phyloP scores from a whole-genome alignment of 495 filamentous ascomycete species.

The Penicillium canariense region DNA sequence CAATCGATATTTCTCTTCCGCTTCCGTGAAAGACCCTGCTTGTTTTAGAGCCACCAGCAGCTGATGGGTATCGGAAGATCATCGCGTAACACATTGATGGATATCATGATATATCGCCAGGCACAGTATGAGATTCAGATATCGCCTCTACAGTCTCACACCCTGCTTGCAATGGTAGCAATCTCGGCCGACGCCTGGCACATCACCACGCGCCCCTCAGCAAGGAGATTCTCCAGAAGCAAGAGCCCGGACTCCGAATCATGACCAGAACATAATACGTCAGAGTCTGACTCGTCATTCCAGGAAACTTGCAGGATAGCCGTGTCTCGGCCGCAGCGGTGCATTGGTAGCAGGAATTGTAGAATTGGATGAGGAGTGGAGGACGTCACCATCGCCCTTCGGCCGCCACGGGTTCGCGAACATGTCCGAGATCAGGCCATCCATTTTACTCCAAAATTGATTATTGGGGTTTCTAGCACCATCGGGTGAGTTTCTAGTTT shows the following conservation, averaged over 20 bases:
- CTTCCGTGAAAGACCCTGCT: not conserved
- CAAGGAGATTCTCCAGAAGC: not conserved
- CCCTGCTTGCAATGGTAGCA: not conserved
- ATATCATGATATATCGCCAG: too few species aligned
- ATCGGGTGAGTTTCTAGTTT: not conserved
- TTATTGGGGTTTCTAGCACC: not conserved
- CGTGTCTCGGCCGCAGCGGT: not conserved
- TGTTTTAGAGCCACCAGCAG: not conserved
- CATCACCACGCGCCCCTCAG: not conserved
- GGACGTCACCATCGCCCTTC: constrained; percentile 19
- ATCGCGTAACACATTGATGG: too few species aligned
- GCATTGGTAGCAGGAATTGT: not conserved
- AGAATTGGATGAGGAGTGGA: constrained; percentile 10
- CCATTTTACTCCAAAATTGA: not conserved
- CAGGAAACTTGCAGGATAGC: not conserved
- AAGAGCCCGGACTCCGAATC: not conserved
- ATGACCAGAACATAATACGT: not conserved
- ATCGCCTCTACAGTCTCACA: not conserved
- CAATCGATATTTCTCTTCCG: not conserved
- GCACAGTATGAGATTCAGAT: not conserved
- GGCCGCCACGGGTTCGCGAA: not conserved
- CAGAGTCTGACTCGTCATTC: not conserved
- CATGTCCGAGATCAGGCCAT: constrained; percentile 3
- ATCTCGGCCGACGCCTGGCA: not conserved
- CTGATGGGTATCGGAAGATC: too few species aligned